Conservation (phyloP, 805 yeast species). For the Hanseniaspora meyeri region DNA sequence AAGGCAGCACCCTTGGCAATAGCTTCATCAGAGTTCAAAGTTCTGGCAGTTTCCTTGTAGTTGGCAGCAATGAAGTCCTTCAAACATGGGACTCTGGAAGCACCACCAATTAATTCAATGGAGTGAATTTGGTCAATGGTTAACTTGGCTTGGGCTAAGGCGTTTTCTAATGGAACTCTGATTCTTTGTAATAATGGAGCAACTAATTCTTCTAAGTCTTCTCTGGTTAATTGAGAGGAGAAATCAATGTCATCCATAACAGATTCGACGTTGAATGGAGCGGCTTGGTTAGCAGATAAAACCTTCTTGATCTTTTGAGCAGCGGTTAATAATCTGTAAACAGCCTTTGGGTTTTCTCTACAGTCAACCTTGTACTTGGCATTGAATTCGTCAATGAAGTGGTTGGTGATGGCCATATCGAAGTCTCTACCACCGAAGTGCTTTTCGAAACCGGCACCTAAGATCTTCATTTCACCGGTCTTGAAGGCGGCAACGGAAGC, state of each 20-base stretch:
- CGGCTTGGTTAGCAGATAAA: constrained; percentile 85
- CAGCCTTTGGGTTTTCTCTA: constrained; percentile 84
- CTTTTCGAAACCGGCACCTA: constrained; percentile 87
- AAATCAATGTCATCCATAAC: constrained; percentile 96
- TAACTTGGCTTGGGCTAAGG: constrained; percentile 69
- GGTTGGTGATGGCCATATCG: constrained; percentile 86
- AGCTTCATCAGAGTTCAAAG: constrained; percentile 98
- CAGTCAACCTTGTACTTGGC: constrained; percentile 88
- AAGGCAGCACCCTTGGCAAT: constrained; percentile 98
- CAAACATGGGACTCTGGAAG: constrained; percentile 91
- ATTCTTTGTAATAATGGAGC: constrained; percentile 69
- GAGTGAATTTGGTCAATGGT: constrained; percentile 66
- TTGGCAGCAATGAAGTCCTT: constrained; percentile 69
- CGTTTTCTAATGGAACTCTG: constrained; percentile 63
- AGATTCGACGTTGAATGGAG: constrained; percentile 91
- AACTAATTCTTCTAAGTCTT: constrained; percentile 82
- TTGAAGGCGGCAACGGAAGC: constrained; percentile 82
- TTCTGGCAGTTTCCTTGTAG: constrained; percentile 78
- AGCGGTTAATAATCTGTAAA: constrained; percentile 80
- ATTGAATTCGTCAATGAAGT: constrained; percentile 86
- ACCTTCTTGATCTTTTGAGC: constrained; percentile 92
- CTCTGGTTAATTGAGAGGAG: constrained; percentile 76
- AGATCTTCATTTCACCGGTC: constrained; percentile 88
- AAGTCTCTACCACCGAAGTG: constrained; percentile 98
- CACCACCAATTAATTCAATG: constrained; percentile 94